Evolutionary conservation across 345 rosid species (phyloP).

Genomic region (Citrus hindsii): DNA sequence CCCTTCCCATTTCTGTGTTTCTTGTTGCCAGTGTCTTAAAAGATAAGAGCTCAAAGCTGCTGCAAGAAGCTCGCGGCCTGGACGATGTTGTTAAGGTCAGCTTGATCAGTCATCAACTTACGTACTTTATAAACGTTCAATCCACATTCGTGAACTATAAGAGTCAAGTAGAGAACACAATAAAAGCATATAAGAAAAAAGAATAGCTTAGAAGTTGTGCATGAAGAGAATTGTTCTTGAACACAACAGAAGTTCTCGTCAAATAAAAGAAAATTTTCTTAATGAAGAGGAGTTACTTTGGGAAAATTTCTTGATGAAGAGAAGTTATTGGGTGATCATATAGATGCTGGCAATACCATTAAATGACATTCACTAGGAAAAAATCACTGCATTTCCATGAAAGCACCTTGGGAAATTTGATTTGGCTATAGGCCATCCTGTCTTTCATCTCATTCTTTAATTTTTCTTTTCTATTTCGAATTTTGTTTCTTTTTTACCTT

Average conservation of each 20-base stretch:
- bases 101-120: constrained; percentile 5
- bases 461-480: neutral
- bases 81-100: constrained; percentile 93
- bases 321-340: neutral
- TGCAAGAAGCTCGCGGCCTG: constrained; percentile 85
- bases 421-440: neutral
- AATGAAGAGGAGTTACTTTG: too few species aligned
- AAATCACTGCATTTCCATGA: neutral
- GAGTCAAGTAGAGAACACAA: neutral
- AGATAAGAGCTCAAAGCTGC: constrained; percentile 82
- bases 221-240: neutral
- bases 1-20: constrained; percentile 89
- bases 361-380: neutral
- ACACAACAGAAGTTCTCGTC: neutral
- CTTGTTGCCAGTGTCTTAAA: constrained; percentile 96
- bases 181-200: neutral
- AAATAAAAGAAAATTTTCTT: neutral
- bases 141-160: neutral
- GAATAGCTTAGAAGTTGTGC: neutral
- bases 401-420: too few species aligned
- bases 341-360: neutral
- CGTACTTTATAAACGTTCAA: neutral
- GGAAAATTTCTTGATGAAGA: neutral
- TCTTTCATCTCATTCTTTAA: neutral
- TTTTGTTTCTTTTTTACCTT: constrained; percentile 4